Evolutionary conservation across 176 grass and related monocot species (phyloP).

Genomic region (Luzula sylvatica): DNA sequence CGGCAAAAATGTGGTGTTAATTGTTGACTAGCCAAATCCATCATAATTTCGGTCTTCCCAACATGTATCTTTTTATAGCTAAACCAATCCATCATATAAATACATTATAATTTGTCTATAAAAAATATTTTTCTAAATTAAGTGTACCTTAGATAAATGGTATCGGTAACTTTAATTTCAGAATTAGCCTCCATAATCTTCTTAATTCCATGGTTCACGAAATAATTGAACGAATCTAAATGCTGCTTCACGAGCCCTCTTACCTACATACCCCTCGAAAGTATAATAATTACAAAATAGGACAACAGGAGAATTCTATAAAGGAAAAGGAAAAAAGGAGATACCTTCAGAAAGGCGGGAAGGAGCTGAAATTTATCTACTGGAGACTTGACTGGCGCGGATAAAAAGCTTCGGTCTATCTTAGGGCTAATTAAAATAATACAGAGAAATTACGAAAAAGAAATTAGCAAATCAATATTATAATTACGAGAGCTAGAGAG

Average conservation of each 20-base stretch:
- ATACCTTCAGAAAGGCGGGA: constrained; percentile 75
- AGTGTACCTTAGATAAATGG: constrained; percentile 63
- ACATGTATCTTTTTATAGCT: constrained; percentile 49
- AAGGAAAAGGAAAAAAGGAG: background rate
- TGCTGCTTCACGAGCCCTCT: constrained; percentile 84
- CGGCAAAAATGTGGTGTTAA: constrained; percentile 71
- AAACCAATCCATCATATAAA: too few relatives aligned
- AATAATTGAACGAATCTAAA: constrained; percentile 87
- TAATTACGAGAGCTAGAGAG: too few relatives aligned
- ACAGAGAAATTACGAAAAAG: too few relatives aligned
- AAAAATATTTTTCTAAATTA: too few relatives aligned
- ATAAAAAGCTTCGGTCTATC: constrained; percentile 17
- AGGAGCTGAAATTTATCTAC: constrained; percentile 75
- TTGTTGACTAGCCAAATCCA: constrained; percentile 20
- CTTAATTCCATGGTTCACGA: constrained; percentile 58
- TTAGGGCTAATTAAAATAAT: constrained; percentile 2
- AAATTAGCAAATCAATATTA: too few relatives aligned
- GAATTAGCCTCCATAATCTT: constrained; percentile 63
- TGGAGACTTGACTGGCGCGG: constrained; percentile 43
- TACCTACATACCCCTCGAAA: constrained; percentile 27
- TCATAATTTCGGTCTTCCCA: constrained; percentile 26
- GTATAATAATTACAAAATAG: background rate
- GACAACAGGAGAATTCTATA: too few relatives aligned
- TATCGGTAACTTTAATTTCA: constrained; percentile 33
- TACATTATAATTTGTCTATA: too few relatives aligned